These are phyloP conservation scores for Fusarium subglutinans DNA, from an alignment of 2,329 filamentous ascomycete species.

Conservation along the genomic window DNA sequence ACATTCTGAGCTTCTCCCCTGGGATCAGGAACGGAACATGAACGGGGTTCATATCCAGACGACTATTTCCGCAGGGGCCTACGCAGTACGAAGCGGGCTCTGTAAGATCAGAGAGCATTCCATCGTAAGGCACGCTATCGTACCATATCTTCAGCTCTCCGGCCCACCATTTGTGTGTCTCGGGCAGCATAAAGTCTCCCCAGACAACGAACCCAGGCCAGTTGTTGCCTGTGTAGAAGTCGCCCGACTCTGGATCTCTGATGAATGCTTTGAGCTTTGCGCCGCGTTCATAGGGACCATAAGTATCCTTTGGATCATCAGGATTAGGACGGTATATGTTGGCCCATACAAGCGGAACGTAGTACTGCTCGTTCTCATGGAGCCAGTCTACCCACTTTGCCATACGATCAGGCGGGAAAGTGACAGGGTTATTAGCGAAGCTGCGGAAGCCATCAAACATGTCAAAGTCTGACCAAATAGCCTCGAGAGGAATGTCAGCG, in stretches of 20 bases:
- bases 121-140: neutral
- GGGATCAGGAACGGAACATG: neutral
- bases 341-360: neutral
- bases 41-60: neutral
- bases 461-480: slow-evolving; percentile 14
- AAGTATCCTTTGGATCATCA: neutral
- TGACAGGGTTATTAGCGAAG: slow-evolving; percentile 5
- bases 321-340: neutral
- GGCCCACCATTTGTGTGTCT: neutral
- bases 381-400: neutral
- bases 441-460: slow-evolving; percentile 15
- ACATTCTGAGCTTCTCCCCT: neutral
- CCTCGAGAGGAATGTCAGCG: neutral
- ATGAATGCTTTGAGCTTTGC: neutral
- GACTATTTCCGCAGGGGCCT: neutral
- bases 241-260: neutral
- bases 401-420: slow-evolving; percentile 1
- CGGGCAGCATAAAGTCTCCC: neutral
- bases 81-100: neutral
- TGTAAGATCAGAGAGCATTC: neutral
- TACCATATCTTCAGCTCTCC: neutral
- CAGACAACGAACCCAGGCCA: neutral
- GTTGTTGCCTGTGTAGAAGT: neutral
- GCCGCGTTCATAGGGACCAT: neutral
- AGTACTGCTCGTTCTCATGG: neutral